Conservation (phyloP, 805 yeast species). For the Lachancea cidri region DNA sequence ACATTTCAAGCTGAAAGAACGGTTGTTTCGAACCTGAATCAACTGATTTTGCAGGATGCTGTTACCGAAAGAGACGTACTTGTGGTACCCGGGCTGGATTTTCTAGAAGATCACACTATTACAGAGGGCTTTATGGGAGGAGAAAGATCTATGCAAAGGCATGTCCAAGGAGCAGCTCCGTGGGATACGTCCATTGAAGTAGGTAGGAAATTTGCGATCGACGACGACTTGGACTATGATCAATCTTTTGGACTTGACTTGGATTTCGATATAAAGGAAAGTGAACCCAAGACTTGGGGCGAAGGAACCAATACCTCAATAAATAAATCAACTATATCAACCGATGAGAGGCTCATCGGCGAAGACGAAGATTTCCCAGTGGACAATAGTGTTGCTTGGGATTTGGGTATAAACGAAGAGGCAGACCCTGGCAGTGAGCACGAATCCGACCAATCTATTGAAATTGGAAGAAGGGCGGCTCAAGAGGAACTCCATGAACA, state of each 20-base stretch:
- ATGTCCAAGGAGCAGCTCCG: slow-evolving; percentile 30
- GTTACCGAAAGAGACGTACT: slow-evolving; percentile 73
- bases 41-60: slow-evolving; percentile 65
- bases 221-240: slow-evolving; percentile 16
- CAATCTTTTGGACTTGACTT: slow-evolving; percentile 24
- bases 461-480: slow-evolving; percentile 51
- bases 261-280: slow-evolving; percentile 32
- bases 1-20: slow-evolving; percentile 49
- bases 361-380: slow-evolving; percentile 11
- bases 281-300: slow-evolving; percentile 18
- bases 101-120: slow-evolving; percentile 18
- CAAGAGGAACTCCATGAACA: slow-evolving; percentile 26
- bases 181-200: slow-evolving; percentile 31
- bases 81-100: slow-evolving; percentile 53
- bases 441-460: slow-evolving; percentile 55
- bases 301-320: slow-evolving; percentile 21
- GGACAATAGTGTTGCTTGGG: slow-evolving; percentile 29
- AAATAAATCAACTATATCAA: slow-evolving; percentile 1
- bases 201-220: slow-evolving; percentile 26
- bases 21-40: slow-evolving; percentile 52
- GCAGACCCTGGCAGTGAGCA: slow-evolving; percentile 10
- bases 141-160: slow-evolving; percentile 23
- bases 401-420: slow-evolving; percentile 23
- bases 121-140: slow-evolving; percentile 15
- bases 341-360: slow-evolving; percentile 5